phyloP scores from a whole-genome alignment of 805 yeast species.

The Hanseniaspora lachancei region DNA sequence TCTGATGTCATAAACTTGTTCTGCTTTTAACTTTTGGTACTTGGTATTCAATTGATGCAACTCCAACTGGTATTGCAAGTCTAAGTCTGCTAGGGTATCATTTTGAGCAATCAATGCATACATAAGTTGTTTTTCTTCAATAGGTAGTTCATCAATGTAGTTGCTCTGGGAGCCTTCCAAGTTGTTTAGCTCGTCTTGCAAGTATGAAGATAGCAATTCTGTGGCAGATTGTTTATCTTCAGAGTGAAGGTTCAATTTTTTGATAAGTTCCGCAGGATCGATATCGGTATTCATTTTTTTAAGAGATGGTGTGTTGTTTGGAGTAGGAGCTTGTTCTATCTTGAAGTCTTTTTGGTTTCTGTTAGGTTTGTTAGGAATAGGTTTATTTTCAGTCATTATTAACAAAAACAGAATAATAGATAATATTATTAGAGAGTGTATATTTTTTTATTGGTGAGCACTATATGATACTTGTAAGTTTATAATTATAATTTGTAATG shows the following conservation, averaged over 20 bases:
- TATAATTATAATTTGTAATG: too few species aligned
- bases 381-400: constrained; percentile 10
- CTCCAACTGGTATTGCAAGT: constrained; percentile 84
- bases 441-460: not conserved
- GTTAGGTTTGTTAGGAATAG: constrained; percentile 39
- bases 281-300: constrained; percentile 67
- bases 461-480: not conserved
- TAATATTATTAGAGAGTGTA: too few species aligned
- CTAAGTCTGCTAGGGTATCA: constrained; percentile 63
- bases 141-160: constrained; percentile 66
- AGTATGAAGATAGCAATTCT: constrained; percentile 35
- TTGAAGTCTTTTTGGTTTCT: constrained; percentile 56
- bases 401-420: too few species aligned
- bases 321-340: constrained; percentile 89
- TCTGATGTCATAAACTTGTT: constrained; percentile 66
- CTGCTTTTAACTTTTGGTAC: constrained; percentile 49
- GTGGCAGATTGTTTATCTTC: constrained; percentile 20
- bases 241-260: constrained; percentile 2
- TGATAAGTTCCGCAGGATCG: constrained; percentile 20
- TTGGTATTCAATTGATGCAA: constrained; percentile 74
- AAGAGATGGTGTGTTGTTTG: constrained; percentile 92
- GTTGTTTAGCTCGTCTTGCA: constrained; percentile 75
- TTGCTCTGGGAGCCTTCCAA: constrained; percentile 81
- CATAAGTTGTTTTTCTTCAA: constrained; percentile 58
- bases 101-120: constrained; percentile 74